Percentiles rank a stretch among this genome's conserved stretches.
Conservation (phyloP, 2,329 filamentous ascomycete species). For the Lecanosticta acicola region DNA sequence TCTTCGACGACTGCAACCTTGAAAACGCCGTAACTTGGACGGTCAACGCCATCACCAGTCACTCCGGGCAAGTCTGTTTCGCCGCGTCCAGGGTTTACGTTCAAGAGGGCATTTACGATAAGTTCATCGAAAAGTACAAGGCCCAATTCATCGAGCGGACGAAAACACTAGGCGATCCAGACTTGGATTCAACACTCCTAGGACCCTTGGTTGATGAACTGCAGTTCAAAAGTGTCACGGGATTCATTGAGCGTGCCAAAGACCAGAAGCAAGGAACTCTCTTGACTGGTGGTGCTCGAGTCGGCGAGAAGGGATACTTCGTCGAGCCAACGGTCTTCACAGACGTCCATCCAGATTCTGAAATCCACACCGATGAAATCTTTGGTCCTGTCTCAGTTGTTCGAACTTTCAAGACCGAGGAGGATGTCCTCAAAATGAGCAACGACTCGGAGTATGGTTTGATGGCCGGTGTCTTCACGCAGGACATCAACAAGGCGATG, state of each 20-base stretch:
- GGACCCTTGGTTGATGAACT: constrained; percentile 13
- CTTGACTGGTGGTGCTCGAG: constrained; percentile 7
- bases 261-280: constrained; percentile 10
- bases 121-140: constrained; percentile 14
- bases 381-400: constrained; percentile 74
- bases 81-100: constrained; percentile 11
- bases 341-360: constrained; percentile 6
- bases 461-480: constrained; percentile 64
- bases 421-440: constrained; percentile 31
- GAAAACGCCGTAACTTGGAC: constrained; percentile 54
- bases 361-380: constrained; percentile 7
- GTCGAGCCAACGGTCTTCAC: constrained; percentile 12
- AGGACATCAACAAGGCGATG: constrained; percentile 50
- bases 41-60: constrained; percentile 34
- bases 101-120: constrained; percentile 12
- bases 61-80: constrained; percentile 13
- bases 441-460: constrained; percentile 62
- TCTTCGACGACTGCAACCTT: constrained; percentile 35
- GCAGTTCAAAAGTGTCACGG: constrained; percentile 12
- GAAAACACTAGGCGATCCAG: constrained; percentile 10
- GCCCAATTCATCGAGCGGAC: constrained; percentile 7
- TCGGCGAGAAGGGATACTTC: constrained; percentile 19
- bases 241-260: constrained; percentile 13
- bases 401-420: constrained; percentile 50
- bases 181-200: constrained; percentile 6